Percentiles rank a stretch among this genome's conserved stretches.
Conservation (phyloP, 2,329 filamentous ascomycete species). For the Aquanectria penicillioides region DNA sequence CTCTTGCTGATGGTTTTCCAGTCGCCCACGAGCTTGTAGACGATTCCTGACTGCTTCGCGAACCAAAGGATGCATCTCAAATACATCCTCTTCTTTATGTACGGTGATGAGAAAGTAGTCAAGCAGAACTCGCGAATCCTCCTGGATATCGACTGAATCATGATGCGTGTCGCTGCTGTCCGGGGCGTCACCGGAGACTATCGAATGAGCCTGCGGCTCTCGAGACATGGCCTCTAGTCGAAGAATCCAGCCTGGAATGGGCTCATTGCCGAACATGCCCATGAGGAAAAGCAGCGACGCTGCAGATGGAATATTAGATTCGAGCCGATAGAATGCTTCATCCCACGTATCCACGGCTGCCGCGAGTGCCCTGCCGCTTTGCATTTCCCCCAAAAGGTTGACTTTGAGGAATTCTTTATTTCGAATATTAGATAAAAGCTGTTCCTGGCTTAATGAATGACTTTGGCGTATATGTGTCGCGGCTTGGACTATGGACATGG, state of each 20-base stretch:
- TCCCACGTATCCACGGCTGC: background rate
- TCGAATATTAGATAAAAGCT: background rate
- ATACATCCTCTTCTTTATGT: background rate
- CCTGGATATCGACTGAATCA: background rate
- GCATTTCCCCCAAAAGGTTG: too few relatives aligned
- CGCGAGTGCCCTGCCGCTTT: background rate
- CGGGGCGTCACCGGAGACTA: too few relatives aligned
- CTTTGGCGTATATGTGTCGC: background rate
- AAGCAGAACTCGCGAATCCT: background rate
- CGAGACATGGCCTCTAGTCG: background rate
- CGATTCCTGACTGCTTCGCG: background rate
- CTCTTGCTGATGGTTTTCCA: conserved; percentile 1
- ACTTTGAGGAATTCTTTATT: background rate
- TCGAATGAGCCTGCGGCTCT: background rate
- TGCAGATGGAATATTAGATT: background rate
- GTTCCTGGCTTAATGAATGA: background rate
- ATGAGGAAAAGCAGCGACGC: background rate
- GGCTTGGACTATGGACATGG: background rate
- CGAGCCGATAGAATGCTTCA: background rate
- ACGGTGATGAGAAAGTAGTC: background rate
- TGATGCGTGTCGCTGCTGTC: background rate
- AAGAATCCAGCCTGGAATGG: background rate
- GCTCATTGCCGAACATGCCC: background rate
- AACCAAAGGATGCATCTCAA: background rate
- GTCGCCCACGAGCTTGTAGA: background rate